Conservation (phyloP, 345 rosid species). For the Euphorbia lathyris region DNA sequence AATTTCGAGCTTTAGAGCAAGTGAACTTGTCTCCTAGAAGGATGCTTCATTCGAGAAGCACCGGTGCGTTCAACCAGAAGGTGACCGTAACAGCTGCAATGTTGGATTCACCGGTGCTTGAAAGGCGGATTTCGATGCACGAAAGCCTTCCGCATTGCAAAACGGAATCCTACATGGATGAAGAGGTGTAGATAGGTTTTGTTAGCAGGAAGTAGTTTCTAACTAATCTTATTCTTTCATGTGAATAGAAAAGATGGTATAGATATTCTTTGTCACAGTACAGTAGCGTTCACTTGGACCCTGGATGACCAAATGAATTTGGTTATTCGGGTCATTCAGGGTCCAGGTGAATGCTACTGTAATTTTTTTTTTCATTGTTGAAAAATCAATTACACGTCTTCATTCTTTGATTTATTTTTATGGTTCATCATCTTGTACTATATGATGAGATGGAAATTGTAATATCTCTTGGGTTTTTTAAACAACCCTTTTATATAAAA, state of each 20-base stretch:
- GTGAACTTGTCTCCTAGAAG: constrained; percentile 79
- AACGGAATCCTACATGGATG: constrained; percentile 13
- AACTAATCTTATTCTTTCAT: constrained; percentile 51
- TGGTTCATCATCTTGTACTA: constrained; percentile 13
- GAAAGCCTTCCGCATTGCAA: constrained; percentile 23
- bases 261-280: constrained; percentile 44
- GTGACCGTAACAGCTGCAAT: constrained; percentile 4
- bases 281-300: too few relatives aligned
- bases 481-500: constrained; percentile 20
- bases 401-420: background rate
- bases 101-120: background rate
- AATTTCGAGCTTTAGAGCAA: constrained; percentile 78
- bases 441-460: constrained; percentile 13
- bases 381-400: constrained; percentile 13
- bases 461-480: constrained; percentile 23
- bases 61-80: constrained; percentile 17
- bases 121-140: constrained; percentile 2
- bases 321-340: too few relatives aligned
- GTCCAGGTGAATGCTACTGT: too few relatives aligned
- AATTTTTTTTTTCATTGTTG: constrained; percentile 20
- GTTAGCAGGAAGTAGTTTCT: constrained; percentile 4
- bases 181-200: constrained; percentile 17
- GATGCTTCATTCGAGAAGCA: constrained; percentile 13
- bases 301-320: too few relatives aligned
- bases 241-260: constrained; percentile 53